Conservation (phyloP, 805 yeast genomes). For the Candida jianshihensis region DNA sequence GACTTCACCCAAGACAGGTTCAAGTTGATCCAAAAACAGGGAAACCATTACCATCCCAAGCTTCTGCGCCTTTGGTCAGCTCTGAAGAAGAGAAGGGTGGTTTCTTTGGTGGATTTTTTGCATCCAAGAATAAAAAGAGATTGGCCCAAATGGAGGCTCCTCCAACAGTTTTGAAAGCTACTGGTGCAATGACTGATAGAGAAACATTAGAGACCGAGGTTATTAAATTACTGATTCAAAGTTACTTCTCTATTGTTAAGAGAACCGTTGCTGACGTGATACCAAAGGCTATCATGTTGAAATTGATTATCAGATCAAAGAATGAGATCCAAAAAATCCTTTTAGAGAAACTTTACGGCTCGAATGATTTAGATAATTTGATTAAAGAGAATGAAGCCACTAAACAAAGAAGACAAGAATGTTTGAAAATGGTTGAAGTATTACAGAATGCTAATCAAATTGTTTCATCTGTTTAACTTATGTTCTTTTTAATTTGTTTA, state of each 20-base stretch:
- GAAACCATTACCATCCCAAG: slow-evolving; percentile 49
- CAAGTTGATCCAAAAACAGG: slow-evolving; percentile 88
- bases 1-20: slow-evolving; percentile 62
- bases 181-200: slow-evolving; percentile 86
- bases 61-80: slow-evolving; percentile 24
- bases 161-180: slow-evolving; percentile 88
- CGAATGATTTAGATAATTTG: slow-evolving; percentile 64
- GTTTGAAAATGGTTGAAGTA: slow-evolving; percentile 91
- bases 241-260: slow-evolving; percentile 89
- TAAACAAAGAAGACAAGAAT: slow-evolving; percentile 90
- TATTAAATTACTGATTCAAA: slow-evolving; percentile 81
- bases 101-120: slow-evolving; percentile 93
- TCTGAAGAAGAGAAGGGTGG: slow-evolving; percentile 51
- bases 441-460: slow-evolving; percentile 85
- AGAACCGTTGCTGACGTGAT: slow-evolving; percentile 89
- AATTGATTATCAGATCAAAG: slow-evolving; percentile 78
- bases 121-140: slow-evolving; percentile 87
- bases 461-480: slow-evolving; percentile 40
- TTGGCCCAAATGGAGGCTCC: slow-evolving; percentile 96
- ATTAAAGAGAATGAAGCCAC: slow-evolving; percentile 90
- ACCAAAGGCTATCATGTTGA: slow-evolving; percentile 93
- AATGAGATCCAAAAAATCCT: slow-evolving; percentile 86
- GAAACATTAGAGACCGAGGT: slow-evolving; percentile 97
- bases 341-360: slow-evolving; percentile 77
- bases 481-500: neutral